Evolutionary conservation across 768 basidiomycete species (phyloP).

Genomic region (Xanthoconium purpureum): DNA sequence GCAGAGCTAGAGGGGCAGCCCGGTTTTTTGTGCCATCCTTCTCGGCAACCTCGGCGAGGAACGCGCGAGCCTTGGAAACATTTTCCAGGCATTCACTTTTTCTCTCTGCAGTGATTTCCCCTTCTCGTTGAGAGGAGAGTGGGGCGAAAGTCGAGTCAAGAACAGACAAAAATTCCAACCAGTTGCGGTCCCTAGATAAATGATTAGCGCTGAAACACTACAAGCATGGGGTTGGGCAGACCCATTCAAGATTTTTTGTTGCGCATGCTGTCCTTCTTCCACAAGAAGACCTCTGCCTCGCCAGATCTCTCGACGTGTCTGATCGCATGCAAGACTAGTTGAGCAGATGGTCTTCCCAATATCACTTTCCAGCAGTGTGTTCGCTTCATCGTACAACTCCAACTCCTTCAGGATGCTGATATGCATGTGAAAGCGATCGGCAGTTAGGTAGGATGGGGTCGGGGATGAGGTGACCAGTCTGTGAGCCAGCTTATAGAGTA

Average conservation of each 20-base stretch:
- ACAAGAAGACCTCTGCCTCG: conserved; percentile 48
- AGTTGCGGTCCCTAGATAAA: conserved; percentile 69
- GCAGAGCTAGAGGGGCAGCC: conserved; percentile 65
- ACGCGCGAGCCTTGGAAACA: conserved; percentile 42
- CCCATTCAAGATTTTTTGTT: conserved; percentile 59
- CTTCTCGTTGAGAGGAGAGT: conserved; percentile 24
- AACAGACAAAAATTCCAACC: conserved; percentile 78
- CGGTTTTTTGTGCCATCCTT: conserved; percentile 72
- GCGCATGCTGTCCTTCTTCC: conserved; percentile 63
- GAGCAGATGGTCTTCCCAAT: conserved; percentile 64
- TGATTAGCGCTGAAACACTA: conserved; percentile 19
- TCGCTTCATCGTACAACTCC: conserved; percentile 65
- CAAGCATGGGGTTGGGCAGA: conserved; percentile 32
- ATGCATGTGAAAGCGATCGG: conserved; percentile 79
- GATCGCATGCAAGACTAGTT: conserved; percentile 70
- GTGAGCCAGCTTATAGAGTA: conserved; percentile 77
- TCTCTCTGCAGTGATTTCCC: conserved; percentile 33
- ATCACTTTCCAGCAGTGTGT: conserved; percentile 64
- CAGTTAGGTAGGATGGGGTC: conserved; percentile 57
- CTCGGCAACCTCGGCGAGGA: conserved; percentile 57
- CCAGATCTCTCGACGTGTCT: conserved; percentile 72
- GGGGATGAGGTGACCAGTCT: conserved; percentile 64
- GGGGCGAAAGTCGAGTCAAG: conserved; percentile 63
- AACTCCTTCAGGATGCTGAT: conserved; percentile 69
- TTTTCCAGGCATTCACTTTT: conserved; percentile 38